A percentile compares a stretch with the other conserved stretches of the same genome.
Evolutionary conservation across 2,329 filamentous ascomycete genomes (phyloP).

Genomic region (Ceratocystiopsis minuta): DNA sequence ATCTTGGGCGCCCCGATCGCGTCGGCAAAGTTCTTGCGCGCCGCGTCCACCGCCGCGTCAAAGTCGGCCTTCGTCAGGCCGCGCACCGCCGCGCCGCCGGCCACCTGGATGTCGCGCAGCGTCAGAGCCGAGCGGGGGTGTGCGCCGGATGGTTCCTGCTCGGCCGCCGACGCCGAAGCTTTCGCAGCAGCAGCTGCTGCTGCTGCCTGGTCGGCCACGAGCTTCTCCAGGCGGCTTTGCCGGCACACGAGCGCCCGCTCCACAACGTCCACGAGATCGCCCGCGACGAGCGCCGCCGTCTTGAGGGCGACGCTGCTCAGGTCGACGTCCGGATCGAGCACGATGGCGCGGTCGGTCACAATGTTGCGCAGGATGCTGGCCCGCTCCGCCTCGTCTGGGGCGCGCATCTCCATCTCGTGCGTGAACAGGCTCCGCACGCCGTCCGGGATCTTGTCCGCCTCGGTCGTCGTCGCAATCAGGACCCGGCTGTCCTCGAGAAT

Average conservation of each 20-base stretch:
- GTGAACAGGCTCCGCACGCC: conserved; percentile 81
- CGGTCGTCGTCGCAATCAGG: conserved; percentile 82
- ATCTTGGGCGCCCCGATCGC: conserved; percentile 96
- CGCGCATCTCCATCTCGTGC: conserved; percentile 84
- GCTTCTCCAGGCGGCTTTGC: conserved; percentile 52
- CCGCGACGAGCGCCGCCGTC: conserved; percentile 86
- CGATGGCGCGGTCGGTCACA: conserved; percentile 55
- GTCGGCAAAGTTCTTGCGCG: conserved; percentile 94
- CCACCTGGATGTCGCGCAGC: conserved; percentile 68
- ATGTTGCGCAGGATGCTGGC: conserved; percentile 72
- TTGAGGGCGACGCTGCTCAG: conserved; percentile 76
- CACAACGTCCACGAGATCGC: conserved; percentile 84
- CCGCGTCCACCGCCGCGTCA: conserved; percentile 82
- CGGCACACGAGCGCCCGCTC: conserved; percentile 72
- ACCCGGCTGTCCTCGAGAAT: conserved; percentile 66
- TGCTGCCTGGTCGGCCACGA: conserved; percentile 28
- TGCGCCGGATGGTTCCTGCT: neutral
- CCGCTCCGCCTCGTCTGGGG: conserved; percentile 81
- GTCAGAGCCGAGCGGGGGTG: conserved; percentile 26
- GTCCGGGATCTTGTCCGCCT: conserved; percentile 86
- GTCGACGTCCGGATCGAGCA: conserved; percentile 69
- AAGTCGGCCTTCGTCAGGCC: conserved; percentile 73
- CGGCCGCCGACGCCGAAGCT: neutral
- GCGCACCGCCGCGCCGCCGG: conserved; percentile 63
- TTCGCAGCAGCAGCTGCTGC: no score